phyloP scores from a whole-genome alignment of 345 rosid genomes.

The Hirschfeldia incana region DNA sequence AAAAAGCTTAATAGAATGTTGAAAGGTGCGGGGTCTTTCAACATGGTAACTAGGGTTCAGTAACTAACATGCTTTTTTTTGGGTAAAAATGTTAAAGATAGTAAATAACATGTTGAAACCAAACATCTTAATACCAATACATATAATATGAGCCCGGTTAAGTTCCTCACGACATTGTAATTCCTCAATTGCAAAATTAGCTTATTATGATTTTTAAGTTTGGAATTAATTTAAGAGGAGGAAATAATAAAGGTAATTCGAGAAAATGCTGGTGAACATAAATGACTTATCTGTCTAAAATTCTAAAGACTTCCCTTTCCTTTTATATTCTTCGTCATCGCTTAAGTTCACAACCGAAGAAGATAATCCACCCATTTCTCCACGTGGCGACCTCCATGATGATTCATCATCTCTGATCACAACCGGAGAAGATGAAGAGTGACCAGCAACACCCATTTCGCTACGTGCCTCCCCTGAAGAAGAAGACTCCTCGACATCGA shows the following conservation, averaged over 20 bases:
- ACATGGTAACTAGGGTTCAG: constrained; percentile 18
- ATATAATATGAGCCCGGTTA: constrained; percentile 11
- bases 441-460: constrained; percentile 12
- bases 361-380: background rate
- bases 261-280: background rate
- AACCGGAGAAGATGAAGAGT: constrained; percentile 35
- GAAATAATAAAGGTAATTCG: background rate
- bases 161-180: constrained; percentile 8
- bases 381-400: constrained; percentile 4
- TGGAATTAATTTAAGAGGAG: background rate
- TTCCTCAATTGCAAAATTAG: constrained; percentile 8
- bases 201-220: constrained; percentile 10
- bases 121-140: constrained; percentile 1
- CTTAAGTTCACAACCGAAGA: constrained; percentile 32
- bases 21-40: background rate
- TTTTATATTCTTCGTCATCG: constrained; percentile 30
- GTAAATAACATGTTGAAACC: constrained; percentile 14
- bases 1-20: background rate
- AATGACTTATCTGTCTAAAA: background rate
- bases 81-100: background rate
- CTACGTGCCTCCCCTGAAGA: constrained; percentile 34
- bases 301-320: constrained; percentile 42
- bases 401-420: constrained; percentile 25
- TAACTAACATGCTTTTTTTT: background rate
- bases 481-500: constrained; percentile 62